Evolutionary conservation across 305 asterid genomes (phyloP), one percentile per base, ranked within the genome.

Genomic region (Stenogyne calaminthoides): DNA sequence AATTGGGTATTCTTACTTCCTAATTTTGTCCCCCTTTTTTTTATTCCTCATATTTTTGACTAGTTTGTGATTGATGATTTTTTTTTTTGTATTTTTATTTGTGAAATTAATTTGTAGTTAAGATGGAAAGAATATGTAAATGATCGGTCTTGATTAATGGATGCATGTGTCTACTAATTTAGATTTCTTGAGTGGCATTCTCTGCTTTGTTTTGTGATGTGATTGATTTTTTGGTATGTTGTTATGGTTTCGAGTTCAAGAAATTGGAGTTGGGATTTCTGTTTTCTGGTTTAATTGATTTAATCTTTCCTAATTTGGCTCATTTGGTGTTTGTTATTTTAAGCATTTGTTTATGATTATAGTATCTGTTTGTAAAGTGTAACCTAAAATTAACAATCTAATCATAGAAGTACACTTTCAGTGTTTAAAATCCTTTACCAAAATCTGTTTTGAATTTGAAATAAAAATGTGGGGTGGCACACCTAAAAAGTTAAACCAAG

Each of bases 1-100:
- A 49, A 8, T 64, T 36, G 66, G 76, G 80, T 77, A 15, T 19
- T 65, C 2, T 62, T 63, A 27, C 60, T 40, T 37, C 27, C 19
- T 52, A 44, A 49, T 47, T 44, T 25, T 8, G n/a, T 49, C 42
- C 16, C 3, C 10, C 37, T 18, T 36, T 42, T 9, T 10, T 2
- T 25, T 1, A 1, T 25, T 25, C 32, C 9, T 12, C 10, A 18
- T 8, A 1, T 0, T 25, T 25, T 25, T 25, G 2, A 25, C 37
- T n/a, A 2, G 29, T 54, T 54, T 52, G 58, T 52, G 54, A 8
- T 20, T 34, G 10, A 42, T 42, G 0, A 10, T 1, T 32, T 12
- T 29, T 15, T 7, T 25, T 25, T 25, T 46, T 12, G 1, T 52
- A 1, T 15, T 49, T 49, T 49, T 49, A 4, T 54, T 6, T 42